A percentile compares a stretch with the other conserved stretches of the same genome.
Evolutionary conservation across 2,329 filamentous ascomycete genomes (phyloP).

Genomic region (Venturia pyrina): DNA sequence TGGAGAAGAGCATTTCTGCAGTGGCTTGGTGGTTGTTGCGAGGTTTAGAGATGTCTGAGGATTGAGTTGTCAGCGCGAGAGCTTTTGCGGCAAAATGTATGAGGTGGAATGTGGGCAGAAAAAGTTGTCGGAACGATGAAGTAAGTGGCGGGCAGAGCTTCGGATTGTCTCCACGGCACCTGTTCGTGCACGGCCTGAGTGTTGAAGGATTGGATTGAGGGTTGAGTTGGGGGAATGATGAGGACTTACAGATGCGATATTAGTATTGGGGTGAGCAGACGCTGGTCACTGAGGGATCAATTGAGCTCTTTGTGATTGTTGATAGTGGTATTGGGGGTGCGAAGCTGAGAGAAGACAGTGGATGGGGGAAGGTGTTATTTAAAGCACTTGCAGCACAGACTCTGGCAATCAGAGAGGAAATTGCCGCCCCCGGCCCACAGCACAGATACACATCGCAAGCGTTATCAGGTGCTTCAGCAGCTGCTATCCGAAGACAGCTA

Average conservation of each 20-base stretch:
- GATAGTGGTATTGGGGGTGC: slow-evolving; percentile 3
- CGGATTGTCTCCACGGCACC: neutral
- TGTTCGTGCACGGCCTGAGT: neutral
- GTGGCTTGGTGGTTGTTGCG: slow-evolving; percentile 21
- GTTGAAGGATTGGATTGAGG: neutral
- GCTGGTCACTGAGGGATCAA: neutral
- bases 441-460: neutral
- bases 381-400: neutral
- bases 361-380: neutral
- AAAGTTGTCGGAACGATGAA: neutral
- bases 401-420: neutral
- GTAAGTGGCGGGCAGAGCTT: neutral
- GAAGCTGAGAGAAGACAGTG: neutral
- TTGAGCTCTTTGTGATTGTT: neutral
- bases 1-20: slow-evolving; percentile 39
- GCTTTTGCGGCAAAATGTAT: neutral
- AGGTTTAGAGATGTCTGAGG: slow-evolving; percentile 20
- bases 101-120: neutral
- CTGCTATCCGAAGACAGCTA: neutral
- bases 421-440: neutral
- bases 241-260: neutral
- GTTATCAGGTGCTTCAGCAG: neutral
- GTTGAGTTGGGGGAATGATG: neutral
- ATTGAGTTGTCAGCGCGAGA: neutral
- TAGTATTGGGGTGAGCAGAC: neutral